These are phyloP conservation scores for Opeltia flavorubescens DNA, from an alignment of 495 filamentous ascomycete genomes.

Conservation along the genomic window DNA sequence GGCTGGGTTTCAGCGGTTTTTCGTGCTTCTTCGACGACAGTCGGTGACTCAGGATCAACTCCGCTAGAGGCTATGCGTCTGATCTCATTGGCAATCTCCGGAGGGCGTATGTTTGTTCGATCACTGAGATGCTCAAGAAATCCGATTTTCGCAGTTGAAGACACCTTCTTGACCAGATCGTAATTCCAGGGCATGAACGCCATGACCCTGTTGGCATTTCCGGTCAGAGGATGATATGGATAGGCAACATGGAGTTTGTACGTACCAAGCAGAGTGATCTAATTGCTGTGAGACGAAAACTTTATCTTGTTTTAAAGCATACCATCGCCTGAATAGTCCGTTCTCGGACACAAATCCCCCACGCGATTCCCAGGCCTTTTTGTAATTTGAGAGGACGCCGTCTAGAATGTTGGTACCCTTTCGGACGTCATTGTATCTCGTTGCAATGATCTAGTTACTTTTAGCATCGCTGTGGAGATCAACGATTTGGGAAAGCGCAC, in stretches of 20 bases:
- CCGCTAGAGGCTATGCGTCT: background rate
- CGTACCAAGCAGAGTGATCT: slow-evolving; percentile 20
- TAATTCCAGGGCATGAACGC: slow-evolving; percentile 13
- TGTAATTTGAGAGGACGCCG: slow-evolving; percentile 19
- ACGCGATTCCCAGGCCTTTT: slow-evolving; percentile 16
- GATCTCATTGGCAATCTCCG: slow-evolving; percentile 6
- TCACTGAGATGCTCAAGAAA: slow-evolving; percentile 5
- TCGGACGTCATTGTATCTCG: slow-evolving; percentile 20
- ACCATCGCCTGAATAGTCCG: slow-evolving; percentile 15
- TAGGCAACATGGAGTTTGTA: background rate
- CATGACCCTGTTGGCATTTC: background rate
- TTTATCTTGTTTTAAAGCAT: slow-evolving; percentile 14
- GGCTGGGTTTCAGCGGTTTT: background rate
- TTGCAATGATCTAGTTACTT: slow-evolving; percentile 18
- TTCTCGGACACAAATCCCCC: slow-evolving; percentile 10
- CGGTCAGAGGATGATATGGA: background rate
- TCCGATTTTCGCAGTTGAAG: background rate
- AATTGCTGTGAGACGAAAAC: slow-evolving; percentile 3
- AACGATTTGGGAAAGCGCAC: slow-evolving; percentile 11
- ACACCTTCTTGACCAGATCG: slow-evolving; percentile 7
- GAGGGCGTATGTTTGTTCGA: slow-evolving; percentile 4
- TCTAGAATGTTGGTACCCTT: slow-evolving; percentile 16
- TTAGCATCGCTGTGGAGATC: background rate
- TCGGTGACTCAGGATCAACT: slow-evolving; percentile 1
- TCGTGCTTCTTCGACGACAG: slow-evolving; percentile 4